Base-by-base conservation (phyloP, 441 rosid species). In the Isatis lusitanica region DNA sequence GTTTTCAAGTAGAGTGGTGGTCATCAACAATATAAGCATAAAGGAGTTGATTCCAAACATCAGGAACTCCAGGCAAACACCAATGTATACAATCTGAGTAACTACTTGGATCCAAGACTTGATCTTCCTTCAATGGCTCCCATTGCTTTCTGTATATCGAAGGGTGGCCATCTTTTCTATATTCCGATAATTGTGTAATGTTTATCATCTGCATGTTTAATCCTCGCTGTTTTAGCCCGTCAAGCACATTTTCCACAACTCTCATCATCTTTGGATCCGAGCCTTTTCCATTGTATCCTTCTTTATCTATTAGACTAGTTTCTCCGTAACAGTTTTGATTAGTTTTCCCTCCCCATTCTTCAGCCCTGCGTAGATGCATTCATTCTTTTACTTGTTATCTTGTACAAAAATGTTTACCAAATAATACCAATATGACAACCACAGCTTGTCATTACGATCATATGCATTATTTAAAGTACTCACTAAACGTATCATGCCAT, bases 21-120 rank as follows among this genome's bases (percentile, higher is more conserved):
- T 30, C 69, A 63, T 61, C 51, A 40, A 80, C 74, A 60, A 92
- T 82, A 43, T 80, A 81, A 28, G 94, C 86, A 68, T 85, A 91
- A 65, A 88, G 84, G 10, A 88, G 82, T 57, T 85, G 81, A 44
- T 88, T 88, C 93, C 93, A 88, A 24, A 85, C 84, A 74, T 88
- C 93, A 16, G 89, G 89, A 40, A 85, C 85, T 40, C 92, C 90
- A 26, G 92, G 92, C 57, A 87, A 84, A 71, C 93, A 88, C 93
- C 93, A 88, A 47, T 88, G 93, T 56, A 82, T 81, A 63, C 93
- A 88, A 73, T 88, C 90, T 11, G 93, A 80, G 31, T 83, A 83
- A 52, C 80, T 85, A 28, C 44, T 77, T 16, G 90, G 88, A 66
- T 86, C 67, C 8, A 76, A 43, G 58, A 47, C 16, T 61, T 88